Evolutionary conservation across 306 rosid genomes (phyloP).

Genomic region (Nissolia schottii): DNA sequence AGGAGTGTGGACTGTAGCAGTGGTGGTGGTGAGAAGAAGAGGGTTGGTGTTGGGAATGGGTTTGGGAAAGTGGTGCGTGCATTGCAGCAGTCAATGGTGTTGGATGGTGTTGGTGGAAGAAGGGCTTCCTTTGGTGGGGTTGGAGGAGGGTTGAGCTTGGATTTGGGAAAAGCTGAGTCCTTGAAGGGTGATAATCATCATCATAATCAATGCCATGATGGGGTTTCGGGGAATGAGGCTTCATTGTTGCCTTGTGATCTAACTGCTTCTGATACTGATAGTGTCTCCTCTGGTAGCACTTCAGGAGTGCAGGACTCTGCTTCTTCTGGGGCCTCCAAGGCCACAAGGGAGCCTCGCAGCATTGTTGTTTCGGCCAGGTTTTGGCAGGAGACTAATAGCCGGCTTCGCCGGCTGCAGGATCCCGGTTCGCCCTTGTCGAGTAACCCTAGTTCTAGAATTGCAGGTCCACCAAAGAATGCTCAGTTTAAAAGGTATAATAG

Average conservation of each 20-base stretch:
- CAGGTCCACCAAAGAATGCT: slow-evolving; percentile 43
- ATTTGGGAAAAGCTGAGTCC: slow-evolving; percentile 68
- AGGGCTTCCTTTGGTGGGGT: slow-evolving; percentile 78
- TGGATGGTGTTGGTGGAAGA: slow-evolving; percentile 34
- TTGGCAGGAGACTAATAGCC: slow-evolving; percentile 98
- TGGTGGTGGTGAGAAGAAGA: slow-evolving; percentile 34
- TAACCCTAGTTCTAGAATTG: slow-evolving; percentile 58
- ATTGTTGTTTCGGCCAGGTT: slow-evolving; percentile 80
- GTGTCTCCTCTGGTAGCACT: slow-evolving; percentile 95
- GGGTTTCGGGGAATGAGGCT: slow-evolving; percentile 42
- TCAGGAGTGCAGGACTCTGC: slow-evolving; percentile 68
- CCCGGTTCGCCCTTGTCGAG: slow-evolving; percentile 81
- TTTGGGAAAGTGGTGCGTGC: slow-evolving; percentile 66
- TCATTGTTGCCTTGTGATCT: slow-evolving; percentile 68
- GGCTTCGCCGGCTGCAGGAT: slow-evolving; percentile 84
- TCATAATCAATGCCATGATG: slow-evolving; percentile 45
- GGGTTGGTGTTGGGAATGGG: slow-evolving; percentile 55
- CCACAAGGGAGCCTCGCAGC: slow-evolving; percentile 51
- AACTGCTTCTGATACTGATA: slow-evolving; percentile 91
- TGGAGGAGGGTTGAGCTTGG: slow-evolving; percentile 61
- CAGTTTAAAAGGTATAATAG: slow-evolving; percentile 59
- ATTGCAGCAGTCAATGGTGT: slow-evolving; percentile 59
- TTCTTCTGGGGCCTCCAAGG: slow-evolving; percentile 41
- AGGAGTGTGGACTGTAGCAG: slow-evolving; percentile 62
- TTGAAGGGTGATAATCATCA: slow-evolving; percentile 23